Evolutionary conservation across 2,329 filamentous ascomycete species (phyloP).

Genomic region (Metarhizium humberi): DNA sequence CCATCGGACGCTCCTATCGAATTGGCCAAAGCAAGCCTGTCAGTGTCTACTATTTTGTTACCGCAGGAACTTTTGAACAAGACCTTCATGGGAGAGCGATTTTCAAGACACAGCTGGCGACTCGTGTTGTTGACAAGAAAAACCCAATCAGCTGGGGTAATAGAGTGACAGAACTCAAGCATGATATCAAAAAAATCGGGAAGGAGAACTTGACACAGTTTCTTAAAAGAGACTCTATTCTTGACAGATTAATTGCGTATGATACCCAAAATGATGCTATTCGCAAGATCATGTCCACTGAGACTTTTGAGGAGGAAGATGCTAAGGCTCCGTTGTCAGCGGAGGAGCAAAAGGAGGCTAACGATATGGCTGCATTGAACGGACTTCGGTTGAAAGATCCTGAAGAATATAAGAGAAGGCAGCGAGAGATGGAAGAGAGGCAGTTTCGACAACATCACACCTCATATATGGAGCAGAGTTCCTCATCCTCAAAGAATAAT

Average conservation of each 20-base stretch:
- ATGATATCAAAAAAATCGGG: conserved; percentile 40
- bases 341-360: conserved; percentile 50
- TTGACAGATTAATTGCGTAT: conserved; percentile 38
- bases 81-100: conserved; percentile 62
- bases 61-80: conserved; percentile 72
- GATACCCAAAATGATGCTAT: conserved; percentile 30
- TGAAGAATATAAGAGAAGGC: conserved; percentile 16
- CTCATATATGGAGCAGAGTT: not conserved
- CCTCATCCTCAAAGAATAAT: not conserved
- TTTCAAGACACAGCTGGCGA: conserved; percentile 75
- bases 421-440: conserved; percentile 8
- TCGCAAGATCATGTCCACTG: conserved; percentile 52
- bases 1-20: conserved; percentile 76
- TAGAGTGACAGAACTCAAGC: conserved; percentile 48
- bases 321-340: conserved; percentile 43
- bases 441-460: not conserved
- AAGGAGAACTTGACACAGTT: conserved; percentile 43
- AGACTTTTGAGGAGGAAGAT: conserved; percentile 65
- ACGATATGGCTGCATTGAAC: conserved; percentile 26
- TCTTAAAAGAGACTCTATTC: conserved; percentile 52
- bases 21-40: conserved; percentile 75
- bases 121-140: conserved; percentile 75
- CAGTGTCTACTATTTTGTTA: conserved; percentile 74
- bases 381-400: conserved; percentile 23
- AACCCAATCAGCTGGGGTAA: conserved; percentile 60